These are phyloP conservation scores for Xylariaceae sp. DNA, from an alignment of 2,329 filamentous ascomycete genomes.

Conservation along the genomic window DNA sequence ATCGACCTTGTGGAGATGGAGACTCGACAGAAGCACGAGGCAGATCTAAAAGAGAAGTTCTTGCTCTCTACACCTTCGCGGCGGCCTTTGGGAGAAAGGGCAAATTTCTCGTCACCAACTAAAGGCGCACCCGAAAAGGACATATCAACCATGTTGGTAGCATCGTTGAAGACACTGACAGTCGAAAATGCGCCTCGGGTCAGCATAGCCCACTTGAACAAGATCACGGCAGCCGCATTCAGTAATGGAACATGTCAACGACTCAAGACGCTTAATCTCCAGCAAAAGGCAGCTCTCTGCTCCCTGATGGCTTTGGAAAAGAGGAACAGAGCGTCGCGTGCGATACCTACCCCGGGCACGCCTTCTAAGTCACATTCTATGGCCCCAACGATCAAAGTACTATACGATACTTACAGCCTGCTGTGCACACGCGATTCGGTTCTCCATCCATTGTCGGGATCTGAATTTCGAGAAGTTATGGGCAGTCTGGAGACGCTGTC, in stretches of 20 bases:
- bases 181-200: conserved; percentile 80
- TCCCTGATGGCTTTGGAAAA: conserved; percentile 84
- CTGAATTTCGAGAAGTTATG: conserved; percentile 91
- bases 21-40: conserved; percentile 68
- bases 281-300: conserved; percentile 94
- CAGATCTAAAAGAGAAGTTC: conserved; percentile 53
- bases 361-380: conserved; percentile 58
- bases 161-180: conserved; percentile 61
- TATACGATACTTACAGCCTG: conserved; percentile 79
- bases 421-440: conserved; percentile 86
- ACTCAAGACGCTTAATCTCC: conserved; percentile 82
- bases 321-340: conserved; percentile 54
- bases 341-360: conserved; percentile 39
- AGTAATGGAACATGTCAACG: conserved; percentile 83
- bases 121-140: conserved; percentile 37
- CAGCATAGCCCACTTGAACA: conserved; percentile 85
- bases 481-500: conserved; percentile 85
- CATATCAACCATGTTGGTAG: conserved; percentile 45
- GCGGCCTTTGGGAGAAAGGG: conserved; percentile 74
- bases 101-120: conserved; percentile 62
- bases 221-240: conserved; percentile 84
- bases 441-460: conserved; percentile 81
- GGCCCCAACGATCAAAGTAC: conserved; percentile 75
- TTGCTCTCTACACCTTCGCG: conserved; percentile 66
- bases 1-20: conserved; percentile 87